phyloP scores from a whole-genome alignment of 2,329 filamentous ascomycete species.

The Colletotrichum higginsianum region DNA sequence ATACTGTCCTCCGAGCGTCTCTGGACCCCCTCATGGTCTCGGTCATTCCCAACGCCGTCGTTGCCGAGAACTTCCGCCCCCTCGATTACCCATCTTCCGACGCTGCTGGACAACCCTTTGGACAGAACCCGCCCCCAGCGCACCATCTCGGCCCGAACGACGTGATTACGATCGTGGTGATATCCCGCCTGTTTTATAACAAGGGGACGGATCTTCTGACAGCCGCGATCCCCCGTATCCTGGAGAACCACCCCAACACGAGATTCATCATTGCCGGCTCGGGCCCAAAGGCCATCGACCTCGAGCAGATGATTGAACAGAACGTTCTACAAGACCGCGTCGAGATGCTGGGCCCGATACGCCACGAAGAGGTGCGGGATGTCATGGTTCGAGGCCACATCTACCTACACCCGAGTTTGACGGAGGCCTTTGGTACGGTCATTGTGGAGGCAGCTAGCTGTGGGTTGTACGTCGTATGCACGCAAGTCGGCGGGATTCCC shows the following conservation, averaged over 20 bases:
- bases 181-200: constrained; percentile 98
- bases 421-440: constrained; percentile 97
- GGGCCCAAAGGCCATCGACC: constrained; percentile 95
- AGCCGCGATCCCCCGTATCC: constrained; percentile 92
- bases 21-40: constrained; percentile 97
- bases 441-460: constrained; percentile 98
- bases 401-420: constrained; percentile 94
- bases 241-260: constrained; percentile 91
- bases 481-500: constrained; percentile 95
- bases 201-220: constrained; percentile 98
- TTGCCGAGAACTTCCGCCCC: constrained; percentile 95
- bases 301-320: constrained; percentile 98
- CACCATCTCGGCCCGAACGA: constrained; percentile 85
- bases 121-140: constrained; percentile 67
- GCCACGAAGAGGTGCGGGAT: constrained; percentile 96
- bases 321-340: constrained; percentile 95
- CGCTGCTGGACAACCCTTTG: constrained; percentile 51
- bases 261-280: constrained; percentile 97
- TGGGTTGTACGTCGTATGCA: constrained; percentile 96
- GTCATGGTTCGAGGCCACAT: constrained; percentile 98
- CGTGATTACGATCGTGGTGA: constrained; percentile 95
- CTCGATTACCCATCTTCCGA: constrained; percentile 56
- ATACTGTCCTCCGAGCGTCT: constrained; percentile 94
- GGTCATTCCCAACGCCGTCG: constrained; percentile 96
- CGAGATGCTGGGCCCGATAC: constrained; percentile 90